phyloP scores from a whole-genome alignment of 352 stramenopile genomes.

The Phytophthora uliginosa region DNA sequence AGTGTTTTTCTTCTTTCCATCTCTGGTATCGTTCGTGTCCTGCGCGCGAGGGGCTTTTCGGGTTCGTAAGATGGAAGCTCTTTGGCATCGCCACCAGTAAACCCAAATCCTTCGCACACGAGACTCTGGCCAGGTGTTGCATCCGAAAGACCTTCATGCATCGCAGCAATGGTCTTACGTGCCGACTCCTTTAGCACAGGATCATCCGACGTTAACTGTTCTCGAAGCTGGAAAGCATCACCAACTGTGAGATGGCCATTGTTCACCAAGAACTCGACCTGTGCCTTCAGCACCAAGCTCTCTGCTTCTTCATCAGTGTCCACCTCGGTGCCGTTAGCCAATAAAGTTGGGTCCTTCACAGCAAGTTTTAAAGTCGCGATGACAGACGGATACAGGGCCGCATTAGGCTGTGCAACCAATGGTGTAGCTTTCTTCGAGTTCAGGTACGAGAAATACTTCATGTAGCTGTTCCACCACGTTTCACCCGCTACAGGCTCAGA shows the following conservation, averaged over 20 bases:
- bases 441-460: conserved; percentile 53
- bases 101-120: conserved; percentile 42
- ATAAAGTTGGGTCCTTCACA: background rate
- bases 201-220: conserved; percentile 70
- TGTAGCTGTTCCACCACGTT: conserved; percentile 82
- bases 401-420: conserved; percentile 35
- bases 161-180: conserved; percentile 63
- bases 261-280: conserved; percentile 85
- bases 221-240: conserved; percentile 80
- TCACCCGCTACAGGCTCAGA: conserved; percentile 50
- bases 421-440: conserved; percentile 34
- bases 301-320: conserved; percentile 30
- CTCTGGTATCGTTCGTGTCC: conserved; percentile 4
- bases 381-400: conserved; percentile 41
- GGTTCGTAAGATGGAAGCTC: conserved; percentile 12
- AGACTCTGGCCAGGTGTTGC: conserved; percentile 18
- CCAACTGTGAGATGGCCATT: conserved; percentile 63
- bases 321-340: background rate
- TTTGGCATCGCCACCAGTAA: conserved; percentile 33
- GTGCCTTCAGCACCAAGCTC: conserved; percentile 68
- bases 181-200: conserved; percentile 52
- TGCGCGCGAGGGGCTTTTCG: conserved; percentile 10
- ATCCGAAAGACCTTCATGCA: conserved; percentile 70
- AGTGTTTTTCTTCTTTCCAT: conserved; percentile 16
- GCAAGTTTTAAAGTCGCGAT: conserved; percentile 14